These are phyloP conservation scores for Moringa oleifera DNA, from an alignment of 345 rosid genomes.

Conservation along the genomic window DNA sequence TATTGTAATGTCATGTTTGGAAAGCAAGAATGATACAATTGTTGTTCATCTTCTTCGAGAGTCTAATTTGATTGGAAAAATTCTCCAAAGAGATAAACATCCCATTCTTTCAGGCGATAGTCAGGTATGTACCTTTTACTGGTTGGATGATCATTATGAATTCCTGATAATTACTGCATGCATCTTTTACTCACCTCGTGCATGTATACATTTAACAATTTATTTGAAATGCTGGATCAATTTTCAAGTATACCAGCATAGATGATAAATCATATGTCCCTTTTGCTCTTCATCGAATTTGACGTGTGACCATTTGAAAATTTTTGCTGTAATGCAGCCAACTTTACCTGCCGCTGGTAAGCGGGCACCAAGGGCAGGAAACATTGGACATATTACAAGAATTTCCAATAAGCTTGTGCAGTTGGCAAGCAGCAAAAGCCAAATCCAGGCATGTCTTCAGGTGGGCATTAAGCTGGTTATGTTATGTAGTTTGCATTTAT, in stretches of 20 bases:
- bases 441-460: slow-evolving; percentile 64
- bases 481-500: too few species aligned
- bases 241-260: background rate
- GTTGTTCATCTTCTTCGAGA: slow-evolving; percentile 74
- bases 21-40: slow-evolving; percentile 56
- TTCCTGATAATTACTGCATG: background rate
- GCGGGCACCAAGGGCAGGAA: slow-evolving; percentile 72
- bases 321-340: slow-evolving; percentile 48
- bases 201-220: background rate
- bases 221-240: background rate
- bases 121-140: slow-evolving; percentile 36
- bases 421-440: slow-evolving; percentile 52
- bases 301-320: slow-evolving; percentile 1
- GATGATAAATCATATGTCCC: background rate
- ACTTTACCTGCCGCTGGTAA: slow-evolving; percentile 70
- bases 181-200: background rate
- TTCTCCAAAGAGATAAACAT: slow-evolving; percentile 67
- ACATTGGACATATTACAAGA: slow-evolving; percentile 85
- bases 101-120: slow-evolving; percentile 53
- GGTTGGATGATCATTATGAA: background rate
- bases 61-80: slow-evolving; percentile 68
- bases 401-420: slow-evolving; percentile 81
- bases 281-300: background rate
- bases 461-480: slow-evolving; percentile 28
- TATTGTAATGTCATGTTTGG: slow-evolving; percentile 76